Evolutionary conservation across 1,139 yeast genomes (phyloP), one percentile per base, ranked within the genome.

Genomic region (Taphrina confusa): DNA sequence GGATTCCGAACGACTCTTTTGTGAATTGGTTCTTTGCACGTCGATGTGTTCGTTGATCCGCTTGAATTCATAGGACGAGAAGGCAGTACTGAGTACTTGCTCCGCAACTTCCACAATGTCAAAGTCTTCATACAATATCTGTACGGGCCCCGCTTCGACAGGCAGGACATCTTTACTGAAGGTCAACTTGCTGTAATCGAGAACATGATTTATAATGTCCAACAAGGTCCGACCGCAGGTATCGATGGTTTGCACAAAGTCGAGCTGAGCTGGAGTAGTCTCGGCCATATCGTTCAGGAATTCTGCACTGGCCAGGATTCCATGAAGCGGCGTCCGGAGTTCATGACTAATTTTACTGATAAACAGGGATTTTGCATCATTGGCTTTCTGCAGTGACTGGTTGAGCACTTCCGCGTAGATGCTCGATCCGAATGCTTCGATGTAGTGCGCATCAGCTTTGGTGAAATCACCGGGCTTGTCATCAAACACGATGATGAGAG

Each of bases 251-350:
- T 51, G 54, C 6, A 58, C 30, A 30, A 44, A 52, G 2, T 39
- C 37, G 5, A 16, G 37, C 33, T 58, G 61, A 11, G 49, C 39
- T 8, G 47, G 58, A 16, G 28, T 33, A 9, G 46, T 27, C 18
- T 55, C 54, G 3, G 56, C 39, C 47, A 39, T 50, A 14, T 58
- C 61, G 8, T 45, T 39, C 20, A 58, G 37, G 18, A 58, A 40
- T 36, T 58, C 61, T 9, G 59, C 60, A 36, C 59, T 52, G 8
- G 61, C 61, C n/a, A 58, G 36, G 23, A 58, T 40, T 5, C 61
- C 61, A 39, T 51, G 58, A 18, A 58, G 42, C 3, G 61, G 61
- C 5, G 54, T 45, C 6, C 61, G 40, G 16, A 58, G 30, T 27
- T 58, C 61, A 23, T 58, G 63, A 4, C 45, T 30, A 20, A 58